phyloP scores from a whole-genome alignment of 192 early-diverging fungal genomes.

The Coemansia sp. region DNA sequence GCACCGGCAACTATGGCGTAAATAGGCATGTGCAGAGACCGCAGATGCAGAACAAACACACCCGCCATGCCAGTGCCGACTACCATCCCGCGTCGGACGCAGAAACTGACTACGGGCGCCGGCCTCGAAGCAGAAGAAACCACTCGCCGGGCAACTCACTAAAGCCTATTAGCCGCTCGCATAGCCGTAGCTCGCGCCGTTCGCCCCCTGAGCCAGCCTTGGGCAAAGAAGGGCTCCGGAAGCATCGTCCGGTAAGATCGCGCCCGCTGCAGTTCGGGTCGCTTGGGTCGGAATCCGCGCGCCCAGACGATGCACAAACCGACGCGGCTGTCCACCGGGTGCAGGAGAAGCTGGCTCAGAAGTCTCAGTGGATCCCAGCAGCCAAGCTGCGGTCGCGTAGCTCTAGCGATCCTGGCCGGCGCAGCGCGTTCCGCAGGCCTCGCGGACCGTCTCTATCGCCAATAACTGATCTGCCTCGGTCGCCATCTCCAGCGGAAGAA shows the following conservation, averaged over 20 bases:
- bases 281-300: not conserved
- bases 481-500: slow-evolving; percentile 14
- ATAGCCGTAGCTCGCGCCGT: slow-evolving; percentile 12
- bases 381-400: slow-evolving; percentile 4
- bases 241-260: slow-evolving; percentile 27
- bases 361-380: slow-evolving; percentile 10
- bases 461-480: slow-evolving; percentile 1
- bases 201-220: not conserved
- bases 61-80: slow-evolving; percentile 1
- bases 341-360: slow-evolving; percentile 35
- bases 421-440: not conserved
- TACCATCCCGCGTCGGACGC: slow-evolving; percentile 11
- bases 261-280: slow-evolving; percentile 28
- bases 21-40: not conserved
- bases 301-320: slow-evolving; percentile 11
- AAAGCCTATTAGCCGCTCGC: slow-evolving; percentile 17
- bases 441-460: slow-evolving; percentile 41
- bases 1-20: not conserved
- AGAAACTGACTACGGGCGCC: slow-evolving; percentile 18
- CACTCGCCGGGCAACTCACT: slow-evolving; percentile 6
- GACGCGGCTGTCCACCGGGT: slow-evolving; percentile 38
- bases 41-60: not conserved
- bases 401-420: slow-evolving; percentile 1
- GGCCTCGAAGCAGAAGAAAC: not conserved
- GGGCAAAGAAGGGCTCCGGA: not conserved